A percentile compares a stretch with the other conserved stretches of the same genome.
Conservation (phyloP, 371 early-diverging fungal genomes). For the Globomyces sp. region DNA sequence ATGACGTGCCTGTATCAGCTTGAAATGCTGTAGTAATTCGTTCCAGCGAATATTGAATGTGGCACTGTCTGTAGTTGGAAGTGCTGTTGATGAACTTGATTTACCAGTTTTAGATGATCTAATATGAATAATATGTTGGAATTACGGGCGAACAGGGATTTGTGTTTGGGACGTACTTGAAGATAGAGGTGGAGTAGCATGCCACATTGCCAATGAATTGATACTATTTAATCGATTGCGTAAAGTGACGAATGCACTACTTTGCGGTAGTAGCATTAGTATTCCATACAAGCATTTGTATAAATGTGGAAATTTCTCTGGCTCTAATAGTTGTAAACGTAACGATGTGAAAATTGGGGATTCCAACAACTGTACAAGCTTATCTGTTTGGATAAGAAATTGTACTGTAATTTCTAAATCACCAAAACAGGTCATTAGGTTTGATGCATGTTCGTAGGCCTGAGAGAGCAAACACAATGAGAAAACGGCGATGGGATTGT, state of each 20-base stretch:
- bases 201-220: conserved; percentile 36
- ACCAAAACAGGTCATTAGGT: conserved; percentile 77
- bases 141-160: conserved; percentile 7
- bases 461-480: conserved; percentile 86
- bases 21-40: conserved; percentile 42
- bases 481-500: conserved; percentile 85
- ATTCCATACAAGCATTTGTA: conserved; percentile 88
- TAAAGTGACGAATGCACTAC: conserved; percentile 86
- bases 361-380: conserved; percentile 91
- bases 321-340: conserved; percentile 85
- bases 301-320: conserved; percentile 76
- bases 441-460: conserved; percentile 79
- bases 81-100: conserved; percentile 8
- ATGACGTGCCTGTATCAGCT: conserved; percentile 38
- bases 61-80: conserved; percentile 14
- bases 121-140: not conserved
- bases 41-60: conserved; percentile 27
- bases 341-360: conserved; percentile 91
- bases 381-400: conserved; percentile 87
- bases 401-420: conserved; percentile 88
- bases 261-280: conserved; percentile 90
- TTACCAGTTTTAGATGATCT: not conserved
- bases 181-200: conserved; percentile 17
- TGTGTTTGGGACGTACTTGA: conserved; percentile 3
- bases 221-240: conserved; percentile 73